phyloP scores from a whole-genome alignment of 1,284 basidiomycete species.

The Austroboletus rostrupii region DNA sequence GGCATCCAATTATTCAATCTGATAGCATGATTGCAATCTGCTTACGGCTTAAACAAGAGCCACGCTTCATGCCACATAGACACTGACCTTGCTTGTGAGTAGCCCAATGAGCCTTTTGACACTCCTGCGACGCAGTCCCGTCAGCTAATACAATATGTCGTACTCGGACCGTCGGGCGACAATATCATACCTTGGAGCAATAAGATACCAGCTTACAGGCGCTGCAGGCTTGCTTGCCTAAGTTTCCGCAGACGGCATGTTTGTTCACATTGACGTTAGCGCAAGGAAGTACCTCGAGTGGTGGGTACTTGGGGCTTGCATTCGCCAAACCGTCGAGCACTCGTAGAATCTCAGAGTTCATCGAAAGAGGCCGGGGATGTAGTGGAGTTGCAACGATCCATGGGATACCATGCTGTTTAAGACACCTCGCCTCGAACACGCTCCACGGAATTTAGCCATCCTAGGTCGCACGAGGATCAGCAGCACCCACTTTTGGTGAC shows the following conservation, averaged over 20 bases:
- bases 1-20: constrained; percentile 22
- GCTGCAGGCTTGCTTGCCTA: constrained; percentile 31
- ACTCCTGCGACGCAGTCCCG: constrained; percentile 13
- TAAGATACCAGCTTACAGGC: constrained; percentile 38
- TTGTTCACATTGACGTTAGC: constrained; percentile 21
- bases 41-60: not conserved
- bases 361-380: too few species aligned
- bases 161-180: not conserved
- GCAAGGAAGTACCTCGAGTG: constrained; percentile 25
- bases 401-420: not conserved
- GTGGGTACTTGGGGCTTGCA: constrained; percentile 12
- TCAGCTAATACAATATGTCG: not conserved
- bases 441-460: not conserved
- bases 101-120: constrained; percentile 23
- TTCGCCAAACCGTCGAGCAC: constrained; percentile 9
- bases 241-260: constrained; percentile 22
- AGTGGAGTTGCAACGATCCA: too few species aligned
- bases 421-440: not conserved
- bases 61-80: not conserved
- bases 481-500: constrained; percentile 9
- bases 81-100: constrained; percentile 22
- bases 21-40: constrained; percentile 27
- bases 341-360: not conserved
- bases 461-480: constrained; percentile 14
- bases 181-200: constrained; percentile 33